Percentiles rank a stretch among this genome's conserved stretches.
phyloP scores from a whole-genome alignment of 2,329 filamentous ascomycete genomes.

The Helotiales sp. region DNA sequence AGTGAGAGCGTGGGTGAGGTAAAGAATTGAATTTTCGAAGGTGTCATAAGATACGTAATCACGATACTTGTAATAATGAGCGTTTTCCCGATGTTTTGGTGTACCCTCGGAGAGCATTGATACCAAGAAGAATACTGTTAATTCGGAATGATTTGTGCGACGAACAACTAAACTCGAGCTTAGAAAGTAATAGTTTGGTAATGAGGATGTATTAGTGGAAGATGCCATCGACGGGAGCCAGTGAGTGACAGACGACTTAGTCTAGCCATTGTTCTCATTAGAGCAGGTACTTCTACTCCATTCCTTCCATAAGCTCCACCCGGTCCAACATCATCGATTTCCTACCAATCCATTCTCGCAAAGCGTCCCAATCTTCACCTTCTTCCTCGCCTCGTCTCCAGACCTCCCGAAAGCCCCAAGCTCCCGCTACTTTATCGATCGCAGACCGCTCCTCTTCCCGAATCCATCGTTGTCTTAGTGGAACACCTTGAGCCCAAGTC shows the following conservation, averaged over 20 bases:
- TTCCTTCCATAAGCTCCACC: conserved; percentile 89
- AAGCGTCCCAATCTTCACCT: conserved; percentile 84
- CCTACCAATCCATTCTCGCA: conserved; percentile 81
- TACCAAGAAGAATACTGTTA: background rate
- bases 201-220: background rate
- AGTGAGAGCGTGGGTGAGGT: background rate
- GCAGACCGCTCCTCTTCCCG: conserved; percentile 89
- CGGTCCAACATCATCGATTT: conserved; percentile 90
- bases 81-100: background rate
- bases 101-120: background rate
- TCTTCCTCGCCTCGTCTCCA: conserved; percentile 87
- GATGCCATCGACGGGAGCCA: background rate
- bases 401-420: conserved; percentile 88
- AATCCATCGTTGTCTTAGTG: conserved; percentile 81
- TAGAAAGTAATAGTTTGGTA: background rate
- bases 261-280: background rate
- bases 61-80: background rate
- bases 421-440: conserved; percentile 81
- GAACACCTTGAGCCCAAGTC: conserved; percentile 84
- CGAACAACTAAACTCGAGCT: background rate
- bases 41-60: background rate
- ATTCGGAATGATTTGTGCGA: background rate
- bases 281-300: conserved; percentile 60
- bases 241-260: background rate
- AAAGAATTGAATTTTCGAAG: no score